Evolutionary conservation across 371 early-diverging fungal genomes (phyloP).

Genomic region (Homolaphlyctis polyrhiza): DNA sequence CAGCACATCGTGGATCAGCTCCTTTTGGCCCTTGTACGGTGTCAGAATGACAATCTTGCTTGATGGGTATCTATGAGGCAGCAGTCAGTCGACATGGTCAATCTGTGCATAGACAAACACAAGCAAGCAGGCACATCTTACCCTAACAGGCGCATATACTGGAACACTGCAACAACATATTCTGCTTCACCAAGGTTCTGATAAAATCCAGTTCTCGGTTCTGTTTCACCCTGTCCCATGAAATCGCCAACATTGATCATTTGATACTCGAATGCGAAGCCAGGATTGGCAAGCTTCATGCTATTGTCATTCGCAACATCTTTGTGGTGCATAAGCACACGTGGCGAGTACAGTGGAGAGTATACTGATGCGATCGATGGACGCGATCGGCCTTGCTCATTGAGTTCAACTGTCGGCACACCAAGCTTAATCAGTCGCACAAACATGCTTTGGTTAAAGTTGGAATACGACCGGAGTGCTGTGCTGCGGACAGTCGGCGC

Average conservation of each 20-base stretch:
- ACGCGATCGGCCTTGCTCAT: constrained; percentile 82
- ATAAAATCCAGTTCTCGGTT: constrained; percentile 42
- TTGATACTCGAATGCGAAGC: constrained; percentile 79
- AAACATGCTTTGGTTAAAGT: constrained; percentile 91
- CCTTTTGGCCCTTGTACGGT: constrained; percentile 92
- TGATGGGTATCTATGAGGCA: constrained; percentile 64
- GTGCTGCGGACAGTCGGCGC: constrained; percentile 89
- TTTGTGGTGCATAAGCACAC: too few relatives aligned
- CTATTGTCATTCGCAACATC: constrained; percentile 9
- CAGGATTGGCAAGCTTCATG: constrained; percentile 57
- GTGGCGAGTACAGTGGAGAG: constrained; percentile 71
- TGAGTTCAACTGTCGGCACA: constrained; percentile 77
- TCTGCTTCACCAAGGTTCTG: constrained; percentile 98
- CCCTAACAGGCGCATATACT: constrained; percentile 92
- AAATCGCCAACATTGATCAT: constrained; percentile 75
- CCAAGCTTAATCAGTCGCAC: constrained; percentile 84
- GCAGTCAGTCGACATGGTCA: too few relatives aligned
- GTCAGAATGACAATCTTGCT: constrained; percentile 85
- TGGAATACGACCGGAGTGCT: constrained; percentile 75
- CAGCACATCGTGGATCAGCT: constrained; percentile 86
- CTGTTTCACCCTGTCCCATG: constrained; percentile 74
- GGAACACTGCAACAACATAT: constrained; percentile 87
- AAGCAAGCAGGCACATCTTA: constrained; percentile 9
- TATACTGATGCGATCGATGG: constrained; percentile 75
- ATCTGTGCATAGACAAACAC: too few relatives aligned